A percentile compares a stretch with the other conserved stretches of the same genome.
Evolutionary conservation across 768 basidiomycete species (phyloP).

Genomic region (Collybiopsis confluens): DNA sequence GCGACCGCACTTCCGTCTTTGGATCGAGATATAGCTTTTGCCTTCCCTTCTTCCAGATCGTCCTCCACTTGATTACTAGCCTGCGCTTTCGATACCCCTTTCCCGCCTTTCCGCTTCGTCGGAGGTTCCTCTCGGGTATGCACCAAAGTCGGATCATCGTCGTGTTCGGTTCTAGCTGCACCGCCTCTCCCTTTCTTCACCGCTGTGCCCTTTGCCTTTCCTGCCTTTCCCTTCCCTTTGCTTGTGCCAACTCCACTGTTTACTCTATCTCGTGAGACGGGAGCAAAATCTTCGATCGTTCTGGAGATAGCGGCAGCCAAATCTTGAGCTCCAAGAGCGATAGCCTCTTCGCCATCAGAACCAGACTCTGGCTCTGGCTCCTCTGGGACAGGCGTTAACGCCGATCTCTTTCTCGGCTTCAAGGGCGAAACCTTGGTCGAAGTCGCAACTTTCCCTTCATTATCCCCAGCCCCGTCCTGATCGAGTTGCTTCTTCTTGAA

Average conservation of each 20-base stretch:
- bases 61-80: background rate
- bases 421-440: background rate
- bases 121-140: no score
- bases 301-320: conserved; percentile 19
- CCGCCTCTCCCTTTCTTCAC: background rate
- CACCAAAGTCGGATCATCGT: background rate
- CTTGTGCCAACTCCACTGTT: background rate
- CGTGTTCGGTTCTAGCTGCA: background rate
- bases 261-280: background rate
- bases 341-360: conserved; percentile 7
- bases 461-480: background rate
- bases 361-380: conserved; percentile 9
- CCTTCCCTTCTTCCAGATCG: background rate
- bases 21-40: background rate
- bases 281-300: background rate
- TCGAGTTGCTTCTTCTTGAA: background rate
- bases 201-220: background rate
- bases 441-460: no score
- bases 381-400: conserved; percentile 24
- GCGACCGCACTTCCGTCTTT: no score
- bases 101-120: no score
- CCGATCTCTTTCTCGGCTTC: conserved; percentile 15
- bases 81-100: no score
- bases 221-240: background rate
- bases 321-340: conserved; percentile 34